Evolutionary conservation across 2,329 filamentous ascomycete genomes (phyloP), one percentile per base, ranked within the genome.

Genomic region (Neocucurbitaria cava): DNA sequence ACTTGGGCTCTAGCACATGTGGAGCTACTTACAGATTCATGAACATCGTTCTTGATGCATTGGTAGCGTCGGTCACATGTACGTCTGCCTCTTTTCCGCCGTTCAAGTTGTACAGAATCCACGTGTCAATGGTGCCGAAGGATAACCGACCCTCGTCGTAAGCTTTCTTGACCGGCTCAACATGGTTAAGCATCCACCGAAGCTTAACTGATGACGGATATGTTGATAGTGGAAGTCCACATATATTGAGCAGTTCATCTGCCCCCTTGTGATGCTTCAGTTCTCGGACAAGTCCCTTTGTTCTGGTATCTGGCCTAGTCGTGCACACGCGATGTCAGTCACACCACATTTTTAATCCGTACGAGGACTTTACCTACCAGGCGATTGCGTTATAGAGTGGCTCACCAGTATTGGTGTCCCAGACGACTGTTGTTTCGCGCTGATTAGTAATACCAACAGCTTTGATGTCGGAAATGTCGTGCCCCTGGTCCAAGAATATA

Each of bases 31-130:
- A 56, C 49, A 96, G 82, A 77, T 96, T 92, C 89, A 96, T 93
- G 76, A 96, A 95, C 92, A 96, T 96, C 56, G 92, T 96, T 69
- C 92, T 83, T 48, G 90, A 94, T 18, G 92, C 92, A 73, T 96
- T 96, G 56, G 90, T 92, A 43, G 89, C 87, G 74, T 96, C 92
- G 0, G 92, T 95, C 53, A 96, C 91, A 70, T 91, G 88, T 39
- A 92, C 77, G 51, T 88, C 84, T 46, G 83, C 85, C 54, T 85
- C 81, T 28, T 80, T 82, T 45, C 89, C 88, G 53, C 90, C 91
- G 69, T 96, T 92, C 46, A 96, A 84, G 66, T 88, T 87, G 79
- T 91, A 96, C 49, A 96, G 84, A 53, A 96, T 81, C 92, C 92
- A 96, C 1, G 89, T 86, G 75, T 96, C 92, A 55, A 96, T 87